Base-by-base conservation (phyloP, 1,284 basidiomycete species). In the Quambalaria eucalypti region DNA sequence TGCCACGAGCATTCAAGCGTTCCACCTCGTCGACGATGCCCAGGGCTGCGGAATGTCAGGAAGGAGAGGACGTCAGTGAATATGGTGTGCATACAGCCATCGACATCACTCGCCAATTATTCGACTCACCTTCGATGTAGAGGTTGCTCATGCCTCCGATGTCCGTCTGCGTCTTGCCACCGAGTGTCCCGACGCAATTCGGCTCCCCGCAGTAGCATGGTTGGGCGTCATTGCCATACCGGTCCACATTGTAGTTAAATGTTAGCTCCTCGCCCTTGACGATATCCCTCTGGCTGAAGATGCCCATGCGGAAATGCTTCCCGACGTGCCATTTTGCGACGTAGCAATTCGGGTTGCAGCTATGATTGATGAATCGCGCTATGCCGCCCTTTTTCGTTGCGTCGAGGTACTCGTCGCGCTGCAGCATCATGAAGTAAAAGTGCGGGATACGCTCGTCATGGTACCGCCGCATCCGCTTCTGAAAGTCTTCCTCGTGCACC, bases 381-480 rank as follows among this genome's bases (percentile, higher is more conserved):
- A 91, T 91, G 0, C 91, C 92, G 19, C 95, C 95, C 68, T 86
- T 87, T 76, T 95, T 96, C 1, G 95, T 98, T 1, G 95, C 95
- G 77, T 99, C 95, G 68, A 99, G 90, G 78, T 89, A 98, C 90
- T 98, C 91, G 66, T 96, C 91, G 69, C 89, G 90, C 77, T 97
- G 95, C 54, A 98, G 78, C 88, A 96, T 93, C 95, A 98, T 99
- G 73, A 99, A 99, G 78, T 98, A 99, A 71, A 98, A 99, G 77
- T 98, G 93, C 55, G 84, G 81, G 61, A 97, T 91, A 16, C 92
- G 92, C 76, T 96, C 90, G 40, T 86, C 82, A 1, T 85, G 90
- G 74, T 99, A 99, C 36, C 87, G 85, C 50, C 87, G 83, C 90
- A 98, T 97, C 38, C 93, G 85, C 74, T 89, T 90, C 76, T 87